Evolutionary conservation across 441 rosid genomes (phyloP), one percentile per base, ranked within the genome.

Genomic region (Erodium trifolium): DNA sequence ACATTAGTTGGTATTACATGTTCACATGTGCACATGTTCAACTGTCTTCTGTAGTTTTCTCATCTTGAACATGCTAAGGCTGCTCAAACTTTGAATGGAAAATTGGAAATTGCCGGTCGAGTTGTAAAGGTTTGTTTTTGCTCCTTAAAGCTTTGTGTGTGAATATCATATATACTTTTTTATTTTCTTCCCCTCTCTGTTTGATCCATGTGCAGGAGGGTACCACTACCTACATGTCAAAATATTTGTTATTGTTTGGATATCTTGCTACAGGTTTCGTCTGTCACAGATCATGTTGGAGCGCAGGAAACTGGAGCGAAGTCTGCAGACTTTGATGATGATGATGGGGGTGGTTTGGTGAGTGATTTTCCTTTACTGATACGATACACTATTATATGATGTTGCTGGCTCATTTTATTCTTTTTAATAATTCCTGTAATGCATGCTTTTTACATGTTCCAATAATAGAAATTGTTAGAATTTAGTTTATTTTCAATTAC

Each of bases 271-370:
- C 75, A 90, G 98, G 93, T 92, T 66, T 90, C 96, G 19, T 90
- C 95, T 72, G 98, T 92, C 62, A 76, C 98, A 7, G 98, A 92
- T 83, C 98, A 92, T 68, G 83, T 84, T 72, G 88, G 87, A 35
- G 71, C 85, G 18, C 96, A 88, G 81, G 98, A 92, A 43, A 41
- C 81, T 66, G 76, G 74, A 5, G 85, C 92, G 47, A 92, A 90
- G 75, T 84, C 96, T 80, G 93, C 95, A 1, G 98, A 92, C 80
- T 86, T 92, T 66, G 98, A 92, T 83, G 98, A 92, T 82, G 96
- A 92, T 75, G 95, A 89, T 73, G 98, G 96, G 57, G 96, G 96
- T 71, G 98, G 98, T 47, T 73, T 88, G 89, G 98, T 90, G 71
- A 83, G 93, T 79, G 68, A 69, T 47, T 45, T 45, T 35, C 43